Evolutionary conservation across 805 yeast species (phyloP), one percentile per base, ranked within the genome.

Genomic region (Wickerhamomyces bovis): DNA sequence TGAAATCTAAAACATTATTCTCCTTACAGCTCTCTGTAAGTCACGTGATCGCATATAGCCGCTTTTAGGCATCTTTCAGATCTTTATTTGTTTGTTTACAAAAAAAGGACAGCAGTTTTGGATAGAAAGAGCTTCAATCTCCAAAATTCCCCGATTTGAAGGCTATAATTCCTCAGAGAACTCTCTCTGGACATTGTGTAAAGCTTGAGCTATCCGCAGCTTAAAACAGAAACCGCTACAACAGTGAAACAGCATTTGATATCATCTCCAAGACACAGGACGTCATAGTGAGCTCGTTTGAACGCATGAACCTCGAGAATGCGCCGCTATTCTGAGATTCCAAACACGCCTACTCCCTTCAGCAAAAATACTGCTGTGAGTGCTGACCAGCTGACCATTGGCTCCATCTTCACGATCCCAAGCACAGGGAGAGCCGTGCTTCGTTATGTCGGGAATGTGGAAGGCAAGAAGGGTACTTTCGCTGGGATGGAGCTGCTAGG

Each of bases 401-500:
- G 64, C 6, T 41, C 56, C 12, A 44, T 48, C 1, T 8, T 60
- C 53, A 61, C 45, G 64, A 72, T 84, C 1, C 95, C 95, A 0
- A 86, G 85, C 10, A 80, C 85, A 12, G 81, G 86, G 21, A 66
- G 68, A 38, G 97, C 90, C 1, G 70, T 81, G 11, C 67, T 90
- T 44, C 72, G 80, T 49, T 90, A 76, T 63, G 71, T 81, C 19
- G 99, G 97, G 1, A 65, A 74, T 2, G 87, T 92, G 16, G 76
- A 80, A 20, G 83, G 83, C 20, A 88, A 86, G 58, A 65, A 67
- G 7, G 96, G 96, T 0, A 70, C 73, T 11, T 92, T 82, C 69
- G 96, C 90, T 6, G 99, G 99, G 3, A 75, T 92, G 6, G 97
- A 92, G 62, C 68, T 92, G 39, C 57, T 80, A n/a, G 90, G 86